Percentiles rank a stretch among this genome's conserved stretches.
phyloP scores from a whole-genome alignment of 805 yeast species.

The Cyberlindnera lachancei region DNA sequence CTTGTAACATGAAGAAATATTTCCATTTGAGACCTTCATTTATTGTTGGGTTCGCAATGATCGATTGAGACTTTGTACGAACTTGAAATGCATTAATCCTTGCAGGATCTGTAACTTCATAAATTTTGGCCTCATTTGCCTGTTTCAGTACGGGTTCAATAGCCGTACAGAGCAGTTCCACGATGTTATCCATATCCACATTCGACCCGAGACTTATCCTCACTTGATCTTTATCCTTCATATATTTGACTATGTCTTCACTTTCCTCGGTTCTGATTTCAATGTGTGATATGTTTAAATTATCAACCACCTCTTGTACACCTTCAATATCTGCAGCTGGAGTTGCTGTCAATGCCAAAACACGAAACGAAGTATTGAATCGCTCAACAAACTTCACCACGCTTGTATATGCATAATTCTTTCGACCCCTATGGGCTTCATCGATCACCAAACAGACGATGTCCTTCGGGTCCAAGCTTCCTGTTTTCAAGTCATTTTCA shows the following conservation, averaged over 20 bases:
- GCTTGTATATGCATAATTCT: slow-evolving; percentile 81
- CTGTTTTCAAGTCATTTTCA: slow-evolving; percentile 77
- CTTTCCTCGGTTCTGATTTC: slow-evolving; percentile 85
- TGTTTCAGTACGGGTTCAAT: slow-evolving; percentile 56
- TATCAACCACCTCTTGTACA: slow-evolving; percentile 77
- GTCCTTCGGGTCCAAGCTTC: slow-evolving; percentile 67
- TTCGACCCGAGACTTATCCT: slow-evolving; percentile 49
- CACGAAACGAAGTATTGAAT: slow-evolving; percentile 59
- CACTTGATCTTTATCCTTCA: slow-evolving; percentile 59
- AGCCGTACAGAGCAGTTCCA: slow-evolving; percentile 53
- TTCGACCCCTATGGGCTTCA: slow-evolving; percentile 93
- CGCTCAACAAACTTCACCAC: slow-evolving; percentile 63
- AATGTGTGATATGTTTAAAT: slow-evolving; percentile 63
- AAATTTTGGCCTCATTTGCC: slow-evolving; percentile 57
- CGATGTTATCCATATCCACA: slow-evolving; percentile 46
- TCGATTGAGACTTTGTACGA: slow-evolving; percentile 57
- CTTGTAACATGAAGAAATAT: slow-evolving; percentile 50
- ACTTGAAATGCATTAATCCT: slow-evolving; percentile 64
- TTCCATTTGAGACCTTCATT: slow-evolving; percentile 74
- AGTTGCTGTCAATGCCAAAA: slow-evolving; percentile 90
- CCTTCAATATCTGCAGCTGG: slow-evolving; percentile 87
- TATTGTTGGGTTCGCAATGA: slow-evolving; percentile 43
- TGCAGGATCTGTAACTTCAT: slow-evolving; percentile 59
- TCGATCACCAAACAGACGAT: slow-evolving; percentile 78
- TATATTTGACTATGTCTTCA: slow-evolving; percentile 69